Percentiles rank a stretch among this genome's conserved stretches.
Conservation (phyloP, 1,139 yeast genomes). For the Scheffersomyces illinoinensis region DNA sequence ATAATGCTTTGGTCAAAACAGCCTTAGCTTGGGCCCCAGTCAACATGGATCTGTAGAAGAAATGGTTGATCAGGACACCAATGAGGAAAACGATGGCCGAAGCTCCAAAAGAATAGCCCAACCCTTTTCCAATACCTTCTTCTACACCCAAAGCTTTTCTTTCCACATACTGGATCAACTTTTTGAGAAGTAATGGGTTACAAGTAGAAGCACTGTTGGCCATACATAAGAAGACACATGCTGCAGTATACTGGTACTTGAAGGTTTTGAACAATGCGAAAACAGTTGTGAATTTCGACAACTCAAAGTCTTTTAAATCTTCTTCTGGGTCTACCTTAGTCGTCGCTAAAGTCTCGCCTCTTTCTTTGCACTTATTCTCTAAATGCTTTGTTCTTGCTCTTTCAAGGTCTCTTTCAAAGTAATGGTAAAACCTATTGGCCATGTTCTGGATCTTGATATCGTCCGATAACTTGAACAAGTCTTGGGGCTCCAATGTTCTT, state of each 20-base stretch:
- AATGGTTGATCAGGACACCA: conserved; percentile 61
- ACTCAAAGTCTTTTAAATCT: conserved; percentile 23
- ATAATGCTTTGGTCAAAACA: conserved; percentile 33
- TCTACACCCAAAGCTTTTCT: conserved; percentile 23
- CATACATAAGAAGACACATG: conserved; percentile 20
- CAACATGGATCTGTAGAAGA: conserved; percentile 58
- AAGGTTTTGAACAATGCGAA: conserved; percentile 30
- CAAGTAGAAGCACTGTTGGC: conserved; percentile 19
- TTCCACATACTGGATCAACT: conserved; percentile 44
- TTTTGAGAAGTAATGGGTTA: conserved; percentile 37
- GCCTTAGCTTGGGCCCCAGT: conserved; percentile 39
- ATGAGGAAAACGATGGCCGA: conserved; percentile 21
- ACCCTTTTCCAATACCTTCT: conserved; percentile 27
- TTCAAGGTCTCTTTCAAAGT: conserved; percentile 22
- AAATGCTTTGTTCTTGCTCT: conserved; percentile 21
- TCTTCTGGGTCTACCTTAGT: conserved; percentile 19
- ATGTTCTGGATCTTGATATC: conserved; percentile 37
- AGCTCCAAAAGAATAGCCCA: conserved; percentile 30
- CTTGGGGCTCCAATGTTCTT: conserved; percentile 49
- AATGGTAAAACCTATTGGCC: conserved; percentile 28
- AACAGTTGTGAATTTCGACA: conserved; percentile 15
- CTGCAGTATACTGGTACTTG: conserved; percentile 23
- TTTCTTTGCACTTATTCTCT: conserved; percentile 21
- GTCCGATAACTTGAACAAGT: conserved; percentile 42
- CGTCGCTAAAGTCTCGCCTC: conserved; percentile 24